Evolutionary conservation across 1,284 basidiomycete species (phyloP).

Genomic region (Boletus holoroseus): DNA sequence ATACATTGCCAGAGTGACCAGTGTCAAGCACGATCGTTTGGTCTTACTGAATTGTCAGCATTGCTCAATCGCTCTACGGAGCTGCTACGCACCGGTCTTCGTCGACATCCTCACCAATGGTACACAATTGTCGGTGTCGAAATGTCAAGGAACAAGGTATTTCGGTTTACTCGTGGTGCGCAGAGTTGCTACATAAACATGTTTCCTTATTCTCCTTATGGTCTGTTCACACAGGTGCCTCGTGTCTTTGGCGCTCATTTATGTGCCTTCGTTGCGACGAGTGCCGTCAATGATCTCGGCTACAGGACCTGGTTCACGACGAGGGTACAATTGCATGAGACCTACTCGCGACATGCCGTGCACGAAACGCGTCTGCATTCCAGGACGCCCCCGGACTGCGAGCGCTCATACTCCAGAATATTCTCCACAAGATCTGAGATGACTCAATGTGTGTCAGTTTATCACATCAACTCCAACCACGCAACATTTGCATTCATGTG

Average conservation of each 20-base stretch:
- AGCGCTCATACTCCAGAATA: too few species aligned
- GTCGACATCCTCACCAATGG: not conserved
- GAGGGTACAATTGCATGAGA: constrained; percentile 33
- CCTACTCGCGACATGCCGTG: too few species aligned
- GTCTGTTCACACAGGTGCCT: too few species aligned
- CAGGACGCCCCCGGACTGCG: constrained; percentile 29
- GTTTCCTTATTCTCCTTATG: not conserved
- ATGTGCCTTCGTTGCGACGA: not conserved
- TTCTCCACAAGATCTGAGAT: too few species aligned
- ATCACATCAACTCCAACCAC: too few species aligned
- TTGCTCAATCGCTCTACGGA: not conserved
- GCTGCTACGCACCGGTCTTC: not conserved
- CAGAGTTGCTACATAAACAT: not conserved
- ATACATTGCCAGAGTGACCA: not conserved
- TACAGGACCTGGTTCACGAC: constrained; percentile 20
- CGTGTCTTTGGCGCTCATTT: not conserved
- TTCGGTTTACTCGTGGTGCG: not conserved
- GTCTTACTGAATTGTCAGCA: not conserved
- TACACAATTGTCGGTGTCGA: not conserved
- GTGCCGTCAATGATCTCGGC: too few species aligned
- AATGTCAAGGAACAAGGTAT: not conserved
- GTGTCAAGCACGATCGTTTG: not conserved
- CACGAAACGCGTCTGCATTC: constrained; percentile 51
- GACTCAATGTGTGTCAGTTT: too few species aligned
- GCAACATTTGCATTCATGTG: too few species aligned